Percentiles rank a stretch among this genome's conserved stretches.
Conservation (phyloP, 1,284 basidiomycete genomes). For the Rhizopogon parksii region DNA sequence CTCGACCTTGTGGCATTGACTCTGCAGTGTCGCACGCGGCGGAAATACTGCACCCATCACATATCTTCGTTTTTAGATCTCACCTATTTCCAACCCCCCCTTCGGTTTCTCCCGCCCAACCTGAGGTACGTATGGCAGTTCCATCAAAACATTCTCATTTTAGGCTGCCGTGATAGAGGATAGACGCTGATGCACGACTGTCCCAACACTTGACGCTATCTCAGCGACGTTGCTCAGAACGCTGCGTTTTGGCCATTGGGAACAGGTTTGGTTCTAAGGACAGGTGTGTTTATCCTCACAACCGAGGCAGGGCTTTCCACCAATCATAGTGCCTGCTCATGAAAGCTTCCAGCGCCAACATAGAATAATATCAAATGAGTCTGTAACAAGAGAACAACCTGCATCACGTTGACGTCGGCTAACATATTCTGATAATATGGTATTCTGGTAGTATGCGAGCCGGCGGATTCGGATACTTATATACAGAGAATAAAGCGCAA, state of each 20-base stretch:
- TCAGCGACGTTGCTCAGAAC: background rate
- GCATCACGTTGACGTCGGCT: background rate
- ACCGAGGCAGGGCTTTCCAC: background rate
- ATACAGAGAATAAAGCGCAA: background rate
- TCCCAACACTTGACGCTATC: background rate
- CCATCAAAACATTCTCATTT: slow-evolving; percentile 17
- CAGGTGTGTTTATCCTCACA: background rate
- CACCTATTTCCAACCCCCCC: slow-evolving; percentile 18
- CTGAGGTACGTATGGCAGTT: slow-evolving; percentile 29
- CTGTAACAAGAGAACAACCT: background rate
- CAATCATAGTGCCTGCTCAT: background rate
- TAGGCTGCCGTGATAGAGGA: slow-evolving; percentile 15
- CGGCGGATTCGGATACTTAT: no score
- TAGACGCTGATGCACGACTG: background rate
- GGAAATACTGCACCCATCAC: slow-evolving; percentile 21
- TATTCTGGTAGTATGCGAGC: background rate
- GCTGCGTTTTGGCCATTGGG: background rate
- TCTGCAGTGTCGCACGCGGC: slow-evolving; percentile 24
- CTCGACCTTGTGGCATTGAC: slow-evolving; percentile 26
- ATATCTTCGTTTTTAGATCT: slow-evolving; percentile 20
- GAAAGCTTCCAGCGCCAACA: background rate
- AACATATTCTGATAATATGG: background rate
- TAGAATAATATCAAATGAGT: background rate
- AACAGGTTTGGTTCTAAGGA: background rate
- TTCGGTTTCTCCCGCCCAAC: slow-evolving; percentile 22